phyloP scores from a whole-genome alignment of 192 early-diverging fungal genomes.

The Lunasporangiospora selenospora region DNA sequence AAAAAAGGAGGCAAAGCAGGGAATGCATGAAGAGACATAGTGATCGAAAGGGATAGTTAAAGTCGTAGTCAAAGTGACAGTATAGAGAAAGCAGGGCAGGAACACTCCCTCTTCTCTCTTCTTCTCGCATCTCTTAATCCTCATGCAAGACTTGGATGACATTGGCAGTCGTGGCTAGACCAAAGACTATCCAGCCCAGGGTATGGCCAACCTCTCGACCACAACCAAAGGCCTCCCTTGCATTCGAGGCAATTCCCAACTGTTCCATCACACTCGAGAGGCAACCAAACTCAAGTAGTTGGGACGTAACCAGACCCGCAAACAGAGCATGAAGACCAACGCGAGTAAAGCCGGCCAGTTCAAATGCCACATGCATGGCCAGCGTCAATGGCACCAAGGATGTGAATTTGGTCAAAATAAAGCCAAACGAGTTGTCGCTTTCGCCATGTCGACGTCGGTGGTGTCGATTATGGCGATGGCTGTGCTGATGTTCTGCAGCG shows the following conservation, averaged over 20 bases:
- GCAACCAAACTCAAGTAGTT: conserved; percentile 10
- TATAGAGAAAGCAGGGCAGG: too few species aligned
- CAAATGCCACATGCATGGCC: conserved; percentile 15
- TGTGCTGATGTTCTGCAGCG: too few species aligned
- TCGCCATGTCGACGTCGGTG: conserved; percentile 10
- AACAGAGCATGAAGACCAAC: conserved; percentile 30
- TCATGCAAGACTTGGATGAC: conserved; percentile 34
- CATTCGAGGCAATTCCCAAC: conserved; percentile 16
- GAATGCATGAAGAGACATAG: too few species aligned
- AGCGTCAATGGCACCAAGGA: conserved; percentile 18
- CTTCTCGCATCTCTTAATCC: not conserved
- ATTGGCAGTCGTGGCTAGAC: conserved; percentile 25
- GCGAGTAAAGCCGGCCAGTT: conserved; percentile 32
- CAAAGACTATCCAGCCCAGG: conserved; percentile 28
- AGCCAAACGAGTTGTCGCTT: conserved; percentile 18
- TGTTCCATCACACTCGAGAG: conserved; percentile 20
- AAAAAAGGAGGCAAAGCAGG: too few species aligned
- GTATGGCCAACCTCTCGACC: conserved; percentile 6
- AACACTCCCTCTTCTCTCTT: too few species aligned
- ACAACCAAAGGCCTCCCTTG: not conserved
- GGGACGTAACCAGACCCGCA: conserved; percentile 20
- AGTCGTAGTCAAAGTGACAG: too few species aligned
- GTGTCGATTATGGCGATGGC: conserved; percentile 14
- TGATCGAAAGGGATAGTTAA: too few species aligned
- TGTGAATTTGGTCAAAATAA: conserved; percentile 19